Evolutionary conservation across 2,329 filamentous ascomycete genomes (phyloP), one percentile per base, ranked within the genome.

Genomic region (Hypoxylon sp.): DNA sequence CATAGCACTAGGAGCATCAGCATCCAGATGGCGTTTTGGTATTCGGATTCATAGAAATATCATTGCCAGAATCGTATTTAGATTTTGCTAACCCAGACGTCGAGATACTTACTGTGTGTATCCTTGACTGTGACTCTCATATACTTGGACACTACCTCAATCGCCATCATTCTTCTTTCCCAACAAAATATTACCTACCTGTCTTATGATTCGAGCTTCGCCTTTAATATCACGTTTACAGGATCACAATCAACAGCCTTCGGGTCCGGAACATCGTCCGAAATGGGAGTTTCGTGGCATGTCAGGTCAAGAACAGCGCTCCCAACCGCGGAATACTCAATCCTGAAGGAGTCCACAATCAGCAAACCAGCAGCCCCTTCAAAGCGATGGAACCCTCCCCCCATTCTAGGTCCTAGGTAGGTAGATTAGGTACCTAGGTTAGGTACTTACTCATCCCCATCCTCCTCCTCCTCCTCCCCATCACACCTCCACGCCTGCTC

Each of bases 1-100:
- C 52, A 52, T 52, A 48, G 38, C 43, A 45, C 32, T 19, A 26
- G 21, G 41, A 20, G 45, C 42, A 35, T 45, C 35, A 20, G 11
- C n/a, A n/a, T n/a, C n/a, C 31, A 19, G 16, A 25, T 27, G 51
- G 51, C 51, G 40, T 54, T 53, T 25, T 40, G 32, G 30, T 45
- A 41, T 15, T 34, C 19, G n/a, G 29, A 45, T 41, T 34, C 42
- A 48, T 49, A 54, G 40, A 54, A 50, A 49, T 4, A 50, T 38
- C 30, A 35, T 35, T 26, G n/a, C 26, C 27, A 31, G 32, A 37
- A 7, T 44, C 21, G 12, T 17, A 25, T 51, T 37, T 34, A n/a
- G 25, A 17, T 27, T 16, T 41, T 37, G 8, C 25, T 8, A 29
- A 25, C n/a, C n/a, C n/a, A n/a, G n/a, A n/a, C n/a, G n/a, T n/a